These are phyloP conservation scores for Ostreobium quekettii DNA, from an alignment of 139 green algal genomes.

Conservation along the genomic window DNA sequence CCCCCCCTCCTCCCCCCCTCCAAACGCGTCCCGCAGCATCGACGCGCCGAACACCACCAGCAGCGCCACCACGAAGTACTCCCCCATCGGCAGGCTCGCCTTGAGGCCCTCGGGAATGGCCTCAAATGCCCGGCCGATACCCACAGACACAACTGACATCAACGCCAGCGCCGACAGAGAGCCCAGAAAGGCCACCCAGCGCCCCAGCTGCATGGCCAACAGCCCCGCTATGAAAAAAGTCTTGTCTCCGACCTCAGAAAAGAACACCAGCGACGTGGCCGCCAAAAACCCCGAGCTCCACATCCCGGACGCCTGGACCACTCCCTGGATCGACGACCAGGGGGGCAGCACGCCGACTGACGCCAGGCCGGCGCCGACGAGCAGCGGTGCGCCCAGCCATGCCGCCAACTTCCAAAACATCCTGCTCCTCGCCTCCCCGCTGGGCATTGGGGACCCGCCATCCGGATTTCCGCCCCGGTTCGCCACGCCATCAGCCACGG, in stretches of 20 bases:
- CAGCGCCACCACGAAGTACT: slow-evolving; percentile 75
- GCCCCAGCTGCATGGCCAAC: slow-evolving; percentile 78
- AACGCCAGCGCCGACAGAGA: slow-evolving; percentile 50
- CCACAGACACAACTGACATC: slow-evolving; percentile 91
- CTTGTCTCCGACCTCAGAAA: slow-evolving; percentile 95
- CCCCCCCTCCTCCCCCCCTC: neutral
- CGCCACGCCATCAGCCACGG: too few species aligned
- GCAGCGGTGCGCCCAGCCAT: too few species aligned
- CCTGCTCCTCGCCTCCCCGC: too few species aligned
- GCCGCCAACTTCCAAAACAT: too few species aligned
- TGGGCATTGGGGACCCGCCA: too few species aligned
- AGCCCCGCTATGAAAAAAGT: slow-evolving; percentile 98
- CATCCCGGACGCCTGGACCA: slow-evolving; percentile 31
- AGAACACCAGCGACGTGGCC: slow-evolving; percentile 93
- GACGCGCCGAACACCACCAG: slow-evolving; percentile 85
- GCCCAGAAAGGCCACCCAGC: slow-evolving; percentile 44
- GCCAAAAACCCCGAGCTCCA: slow-evolving; percentile 80
- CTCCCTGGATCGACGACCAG: too few species aligned
- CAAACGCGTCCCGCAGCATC: slow-evolving; percentile 47
- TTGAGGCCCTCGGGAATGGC: slow-evolving; percentile 70
- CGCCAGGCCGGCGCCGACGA: too few species aligned
- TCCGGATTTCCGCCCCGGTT: too few species aligned
- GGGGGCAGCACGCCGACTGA: too few species aligned
- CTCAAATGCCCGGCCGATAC: slow-evolving; percentile 81
- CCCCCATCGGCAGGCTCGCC: slow-evolving; percentile 60